phyloP scores from a whole-genome alignment of 257 asterid genomes.

The Cinchona pubescens region DNA sequence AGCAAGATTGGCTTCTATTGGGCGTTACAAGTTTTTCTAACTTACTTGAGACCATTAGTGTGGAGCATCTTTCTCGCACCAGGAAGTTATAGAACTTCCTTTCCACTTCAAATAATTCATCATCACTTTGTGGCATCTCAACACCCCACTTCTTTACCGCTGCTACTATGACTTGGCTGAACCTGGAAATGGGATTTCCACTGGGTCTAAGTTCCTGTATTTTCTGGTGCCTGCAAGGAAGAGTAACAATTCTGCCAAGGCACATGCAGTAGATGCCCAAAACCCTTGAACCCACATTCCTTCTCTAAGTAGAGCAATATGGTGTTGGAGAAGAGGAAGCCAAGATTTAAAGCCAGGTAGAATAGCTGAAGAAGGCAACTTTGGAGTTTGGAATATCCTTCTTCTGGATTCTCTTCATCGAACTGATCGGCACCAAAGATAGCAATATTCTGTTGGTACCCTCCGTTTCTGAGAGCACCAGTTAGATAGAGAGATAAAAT shows the following conservation, averaged over 20 bases:
- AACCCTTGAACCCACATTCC: constrained; percentile 91
- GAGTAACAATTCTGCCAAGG: constrained; percentile 62
- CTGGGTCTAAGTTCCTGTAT: constrained; percentile 72
- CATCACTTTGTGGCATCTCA: constrained; percentile 29
- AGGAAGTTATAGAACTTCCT: constrained; percentile 24
- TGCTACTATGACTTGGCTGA: constrained; percentile 72
- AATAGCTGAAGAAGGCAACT: constrained; percentile 86
- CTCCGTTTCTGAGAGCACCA: constrained; percentile 94
- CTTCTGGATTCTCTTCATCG: constrained; percentile 61
- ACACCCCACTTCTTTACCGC: constrained; percentile 58
- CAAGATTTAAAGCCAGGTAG: constrained; percentile 79
- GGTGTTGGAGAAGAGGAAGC: constrained; percentile 89
- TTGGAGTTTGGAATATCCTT: constrained; percentile 64
- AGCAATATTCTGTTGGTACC: constrained; percentile 89
- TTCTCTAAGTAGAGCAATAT: constrained; percentile 71
- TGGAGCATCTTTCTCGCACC: constrained; percentile 69
- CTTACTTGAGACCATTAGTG: constrained; percentile 83
- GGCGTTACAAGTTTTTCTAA: neutral
- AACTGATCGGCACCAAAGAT: constrained; percentile 97
- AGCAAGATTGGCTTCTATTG: too few relatives aligned
- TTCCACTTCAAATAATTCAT: constrained; percentile 37
- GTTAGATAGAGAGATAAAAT: constrained; percentile 74
- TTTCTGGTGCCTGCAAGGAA: constrained; percentile 66
- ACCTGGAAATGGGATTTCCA: constrained; percentile 81
- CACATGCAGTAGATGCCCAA: constrained; percentile 83